Conservation (phyloP, 192 early-diverging fungal species). For the Backusella tuberculispora region DNA sequence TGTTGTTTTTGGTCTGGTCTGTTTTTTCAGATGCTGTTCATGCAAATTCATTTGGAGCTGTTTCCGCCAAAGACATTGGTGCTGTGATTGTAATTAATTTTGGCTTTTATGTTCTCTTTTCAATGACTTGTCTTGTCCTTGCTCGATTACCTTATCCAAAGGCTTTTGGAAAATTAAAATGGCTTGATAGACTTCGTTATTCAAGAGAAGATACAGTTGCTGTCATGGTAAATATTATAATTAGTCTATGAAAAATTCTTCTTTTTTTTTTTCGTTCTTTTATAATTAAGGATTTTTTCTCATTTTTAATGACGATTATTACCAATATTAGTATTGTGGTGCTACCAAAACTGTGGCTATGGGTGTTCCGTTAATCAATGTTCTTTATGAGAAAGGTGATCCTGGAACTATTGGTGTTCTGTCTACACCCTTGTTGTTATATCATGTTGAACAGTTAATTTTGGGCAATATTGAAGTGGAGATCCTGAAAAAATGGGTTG, state of each 20-base stretch:
- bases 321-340: slow-evolving; percentile 54
- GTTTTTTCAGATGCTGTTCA: slow-evolving; percentile 72
- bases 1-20: slow-evolving; percentile 69
- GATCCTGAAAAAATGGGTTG: slow-evolving; percentile 60
- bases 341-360: slow-evolving; percentile 77
- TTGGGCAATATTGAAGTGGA: slow-evolving; percentile 61
- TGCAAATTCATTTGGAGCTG: slow-evolving; percentile 51
- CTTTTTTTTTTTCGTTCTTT: slow-evolving; percentile 2
- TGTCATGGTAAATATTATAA: slow-evolving; percentile 44
- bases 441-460: slow-evolving; percentile 73
- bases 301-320: neutral
- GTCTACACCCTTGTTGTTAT: slow-evolving; percentile 66
- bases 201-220: slow-evolving; percentile 62
- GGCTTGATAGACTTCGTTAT: slow-evolving; percentile 32
- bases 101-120: slow-evolving; percentile 53
- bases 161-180: slow-evolving; percentile 25
- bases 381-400: slow-evolving; percentile 53
- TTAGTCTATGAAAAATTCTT: too few species aligned
- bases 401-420: slow-evolving; percentile 59
- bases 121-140: slow-evolving; percentile 49
- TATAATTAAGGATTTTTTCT: neutral
- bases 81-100: slow-evolving; percentile 56
- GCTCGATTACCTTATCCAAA: slow-evolving; percentile 45
- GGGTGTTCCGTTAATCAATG: slow-evolving; percentile 74
- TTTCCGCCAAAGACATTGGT: slow-evolving; percentile 52